These are phyloP conservation scores for Amanita muscaria DNA, from an alignment of 768 basidiomycete genomes.

Conservation along the genomic window DNA sequence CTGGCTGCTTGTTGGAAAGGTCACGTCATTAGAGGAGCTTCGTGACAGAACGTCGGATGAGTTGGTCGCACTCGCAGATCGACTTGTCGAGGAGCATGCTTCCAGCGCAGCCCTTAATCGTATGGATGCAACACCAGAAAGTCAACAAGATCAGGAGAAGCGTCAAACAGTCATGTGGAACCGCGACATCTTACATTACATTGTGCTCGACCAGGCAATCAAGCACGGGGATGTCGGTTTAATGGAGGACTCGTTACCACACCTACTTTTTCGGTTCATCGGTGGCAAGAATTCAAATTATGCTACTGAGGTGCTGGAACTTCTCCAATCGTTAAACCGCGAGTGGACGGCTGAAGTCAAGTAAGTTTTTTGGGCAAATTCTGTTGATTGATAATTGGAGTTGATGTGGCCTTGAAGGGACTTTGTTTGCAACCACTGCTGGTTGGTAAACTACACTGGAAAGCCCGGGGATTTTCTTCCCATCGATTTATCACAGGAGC, in stretches of 20 bases:
- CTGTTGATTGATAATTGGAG: too few relatives aligned
- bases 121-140: too few relatives aligned
- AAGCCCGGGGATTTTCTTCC: constrained; percentile 15
- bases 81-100: too few relatives aligned
- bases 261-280: constrained; percentile 15
- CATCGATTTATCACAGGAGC: constrained; percentile 26
- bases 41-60: too few relatives aligned
- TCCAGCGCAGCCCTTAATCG: too few relatives aligned
- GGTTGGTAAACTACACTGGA: constrained; percentile 24
- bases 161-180: too few relatives aligned
- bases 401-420: too few relatives aligned
- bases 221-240: constrained; percentile 26
- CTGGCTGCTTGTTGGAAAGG: too few relatives aligned
- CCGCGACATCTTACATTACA: constrained; percentile 27
- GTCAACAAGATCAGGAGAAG: too few relatives aligned
- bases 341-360: constrained; percentile 23
- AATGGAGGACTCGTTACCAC: constrained; percentile 25
- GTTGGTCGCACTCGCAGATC: too few relatives aligned
- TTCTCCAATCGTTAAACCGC: constrained; percentile 21
- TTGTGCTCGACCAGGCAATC: constrained; percentile 28
- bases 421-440: constrained; percentile 22
- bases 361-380: too few relatives aligned
- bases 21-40: too few relatives aligned
- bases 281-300: constrained; percentile 23
- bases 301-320: constrained; percentile 23